Base-by-base conservation (phyloP, 176 grass and related monocot species). In the Eleusine indica region DNA sequence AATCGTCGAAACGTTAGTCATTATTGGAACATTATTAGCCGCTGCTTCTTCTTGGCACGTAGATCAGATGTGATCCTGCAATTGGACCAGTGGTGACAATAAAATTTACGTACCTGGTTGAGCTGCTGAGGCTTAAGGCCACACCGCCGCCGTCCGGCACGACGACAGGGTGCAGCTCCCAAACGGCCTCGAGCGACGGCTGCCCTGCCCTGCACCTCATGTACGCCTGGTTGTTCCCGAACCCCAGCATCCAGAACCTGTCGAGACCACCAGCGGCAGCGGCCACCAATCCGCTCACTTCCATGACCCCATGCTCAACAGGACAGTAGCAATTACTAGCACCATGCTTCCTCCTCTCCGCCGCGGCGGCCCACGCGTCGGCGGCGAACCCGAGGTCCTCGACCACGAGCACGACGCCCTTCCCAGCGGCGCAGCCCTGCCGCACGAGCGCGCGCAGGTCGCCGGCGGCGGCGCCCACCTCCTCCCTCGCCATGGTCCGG, bases 291-390 rank as follows among this genome's bases (percentile, higher is more conserved):
- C 80, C 72, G 70, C 85, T 88, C 32, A 99, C 67, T 58, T 94
- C 96, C 93, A 96, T 94, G 66, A 96, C 71, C 21, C 83, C 86
- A 75, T 99, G 96, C 83, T 92, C 96, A 7, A 96, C 48, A 51
- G 93, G 80, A 70, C 89, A 99, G 87, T 96, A 95, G 72, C 19
- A 21, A 18, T 74, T 56, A 35, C 2, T 35, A 35, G 32, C 32
- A 15, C 57, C 83, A 3, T 72, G 28, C 2, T 49, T 73, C 38
- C 80, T 86, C 53, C 71, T 83, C 52, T 94, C 81, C 6, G 80
- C 68, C 48, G 68, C 61, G 70, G 19, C 53, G 53, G 85, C 71
- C 92, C 93, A 92, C 2, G 79, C 77, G 9, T 96, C 93, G 25
- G 89, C 88, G 18, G 83, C 89, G 87, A 57, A 91, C 38, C 87